Evolutionary conservation across 1,139 yeast genomes (phyloP), one percentile per base, ranked within the genome.

Genomic region (Dujonia santamariae): DNA sequence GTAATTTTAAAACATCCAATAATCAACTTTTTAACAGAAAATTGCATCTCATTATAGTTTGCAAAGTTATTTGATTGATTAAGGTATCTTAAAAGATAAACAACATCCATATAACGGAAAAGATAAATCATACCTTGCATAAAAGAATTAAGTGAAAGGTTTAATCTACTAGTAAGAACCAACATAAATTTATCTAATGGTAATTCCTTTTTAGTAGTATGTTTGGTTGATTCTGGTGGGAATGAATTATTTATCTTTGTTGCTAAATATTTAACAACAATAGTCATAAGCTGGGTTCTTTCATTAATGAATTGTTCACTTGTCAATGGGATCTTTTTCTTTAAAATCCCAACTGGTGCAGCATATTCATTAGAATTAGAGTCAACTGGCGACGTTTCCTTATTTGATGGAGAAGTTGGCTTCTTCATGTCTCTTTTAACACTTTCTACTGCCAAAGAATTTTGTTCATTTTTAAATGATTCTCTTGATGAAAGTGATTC

Each of bases 81-180:
- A 41, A 70, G 61, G 44, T 70, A 70, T 34, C 76, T 51, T 43
- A 70, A 59, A 38, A 70, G 58, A 46, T 69, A 70, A 33, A 70
- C 64, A 26, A 69, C 66, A 45, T 70, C 75, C 74, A 70, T 70
- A 45, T 70, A 70, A 37, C 76, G 59, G 51, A 69, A 68, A 31
- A 70, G 53, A 44, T 69, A 69, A 27, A 70, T 65, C 24, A 63
- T 55, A 4, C 72, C 67, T 42, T 64, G 67, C 56, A 69, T 56
- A 43, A 70, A 70, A 39, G 56, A 50, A 3, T 63, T 54, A 23
- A 69, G 45, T 1, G 69, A 48, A 32, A 69, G 50, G 38, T 56
- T 59, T 35, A 69, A 59, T 37, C 75, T 53, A 39, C 66, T 57
- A 11, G 67, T 58, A 38, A 69, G 54, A 26, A 67, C 51, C 38